These are phyloP conservation scores for Cytidiella melzeri DNA, from an alignment of 768 basidiomycete species.

Conservation along the genomic window DNA sequence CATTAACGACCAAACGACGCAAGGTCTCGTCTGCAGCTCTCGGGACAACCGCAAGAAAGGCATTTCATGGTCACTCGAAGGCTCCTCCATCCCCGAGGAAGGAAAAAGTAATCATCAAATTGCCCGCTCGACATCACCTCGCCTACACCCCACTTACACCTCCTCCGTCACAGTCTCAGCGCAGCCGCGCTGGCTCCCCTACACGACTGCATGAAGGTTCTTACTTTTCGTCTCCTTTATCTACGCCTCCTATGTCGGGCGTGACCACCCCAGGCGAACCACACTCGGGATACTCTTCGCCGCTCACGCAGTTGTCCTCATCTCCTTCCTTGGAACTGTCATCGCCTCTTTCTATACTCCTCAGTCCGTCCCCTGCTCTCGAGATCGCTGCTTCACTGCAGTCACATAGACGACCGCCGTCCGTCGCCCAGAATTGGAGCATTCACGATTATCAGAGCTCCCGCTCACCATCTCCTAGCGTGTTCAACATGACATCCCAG, in stretches of 20 bases:
- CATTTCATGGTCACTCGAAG: too few relatives aligned
- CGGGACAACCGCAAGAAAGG: too few relatives aligned
- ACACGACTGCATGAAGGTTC: background rate
- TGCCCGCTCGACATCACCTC: background rate
- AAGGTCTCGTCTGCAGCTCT: too few relatives aligned
- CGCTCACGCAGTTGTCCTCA: background rate
- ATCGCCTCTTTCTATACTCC: background rate
- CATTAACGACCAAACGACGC: too few relatives aligned
- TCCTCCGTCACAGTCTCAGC: conserved; percentile 2
- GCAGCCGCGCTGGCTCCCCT: background rate
- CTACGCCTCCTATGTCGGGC: conserved; percentile 4
- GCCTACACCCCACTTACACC: background rate
- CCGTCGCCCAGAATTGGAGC: too few relatives aligned
- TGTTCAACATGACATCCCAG: background rate
- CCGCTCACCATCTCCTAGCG: background rate
- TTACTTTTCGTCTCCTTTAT: conserved; percentile 12
- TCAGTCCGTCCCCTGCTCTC: background rate
- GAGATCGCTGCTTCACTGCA: background rate
- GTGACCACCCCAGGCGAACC: background rate
- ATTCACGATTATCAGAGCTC: background rate
- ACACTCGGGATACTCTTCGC: background rate
- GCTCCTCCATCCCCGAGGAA: background rate
- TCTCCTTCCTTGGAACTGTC: background rate
- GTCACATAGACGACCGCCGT: too few relatives aligned
- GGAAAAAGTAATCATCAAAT: too few relatives aligned